Base-by-base conservation (phyloP, 176 grass and related monocot species). In the Cymbopogon citratus region DNA sequence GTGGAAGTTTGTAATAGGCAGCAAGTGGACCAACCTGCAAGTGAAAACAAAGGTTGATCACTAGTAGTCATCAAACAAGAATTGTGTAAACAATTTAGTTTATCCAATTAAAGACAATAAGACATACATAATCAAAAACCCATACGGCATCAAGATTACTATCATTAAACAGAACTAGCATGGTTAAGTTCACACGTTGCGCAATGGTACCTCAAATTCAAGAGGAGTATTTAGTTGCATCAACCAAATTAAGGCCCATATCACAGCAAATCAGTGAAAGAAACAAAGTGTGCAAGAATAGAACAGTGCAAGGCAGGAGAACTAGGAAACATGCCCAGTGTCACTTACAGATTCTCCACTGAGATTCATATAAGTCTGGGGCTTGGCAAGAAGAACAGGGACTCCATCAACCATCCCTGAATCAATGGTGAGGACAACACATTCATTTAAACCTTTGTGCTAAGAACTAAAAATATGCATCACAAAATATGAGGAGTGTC, bases 341-440 rank as follows among this genome's bases (percentile, higher is more conserved):
- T 18, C 51, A 45, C 95, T 88, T 91, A 98, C 95, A 84, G 92
- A 95, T 90, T 95, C 92, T 76, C 90, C 88, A 12, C 95, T 93
- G 41, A 98, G 86, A 88, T 98, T 98, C 92, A 98, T 93, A 75
- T 95, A 95, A 18, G 90, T 98, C 57, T 98, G 92, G 45, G 92
- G 92, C 75, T 93, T 93, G 63, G 87, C 92, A 64, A 98, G 92
- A 12, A 98, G 87, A 80, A 93, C 33, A 56, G 88, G 92, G n/a
- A 87, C 83, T 35, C 84, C 92, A 77, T 80, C 80, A 34, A 98
- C 77, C 70, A 90, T 82, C 12, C 90, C 95, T 98, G 73, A 63
- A 87, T 83, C 75, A 85, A 67, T 87, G 74, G 45, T 26, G 14
- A 84, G 23, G 66, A 45, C 18, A 76, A 15, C 41, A 82, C 4